Conservation (phyloP, 305 asterid genomes). For the Rubia occidens region DNA sequence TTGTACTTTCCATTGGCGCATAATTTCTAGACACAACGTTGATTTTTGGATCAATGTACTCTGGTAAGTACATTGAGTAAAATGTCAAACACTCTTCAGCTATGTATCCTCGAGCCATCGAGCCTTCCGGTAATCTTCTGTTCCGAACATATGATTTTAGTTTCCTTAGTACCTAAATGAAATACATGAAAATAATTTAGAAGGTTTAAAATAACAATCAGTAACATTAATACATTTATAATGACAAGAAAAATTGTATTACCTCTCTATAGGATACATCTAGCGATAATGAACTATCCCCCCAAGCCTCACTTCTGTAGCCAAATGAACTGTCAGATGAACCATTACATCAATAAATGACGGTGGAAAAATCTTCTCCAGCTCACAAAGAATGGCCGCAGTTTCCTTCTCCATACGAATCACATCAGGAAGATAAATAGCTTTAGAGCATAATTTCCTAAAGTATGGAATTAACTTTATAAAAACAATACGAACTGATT, state of each 20-base stretch:
- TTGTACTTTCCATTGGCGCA: background rate
- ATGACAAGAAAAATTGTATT: background rate
- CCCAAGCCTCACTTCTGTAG: background rate
- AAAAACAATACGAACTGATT: background rate
- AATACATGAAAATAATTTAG: no score
- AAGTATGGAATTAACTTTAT: background rate
- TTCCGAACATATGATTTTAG: background rate
- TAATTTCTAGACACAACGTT: background rate
- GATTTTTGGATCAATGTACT: background rate
- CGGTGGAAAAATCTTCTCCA: background rate
- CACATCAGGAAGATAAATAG: background rate
- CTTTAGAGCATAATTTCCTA: background rate
- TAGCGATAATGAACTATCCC: constrained; percentile 1
- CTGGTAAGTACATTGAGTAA: background rate
- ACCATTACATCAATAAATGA: background rate
- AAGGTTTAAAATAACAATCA: background rate
- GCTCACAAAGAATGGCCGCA: background rate
- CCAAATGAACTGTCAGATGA: background rate
- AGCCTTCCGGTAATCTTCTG: background rate
- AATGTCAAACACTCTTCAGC: background rate
- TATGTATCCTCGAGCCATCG: background rate
- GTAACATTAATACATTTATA: background rate
- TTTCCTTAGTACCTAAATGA: background rate
- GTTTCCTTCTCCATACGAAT: background rate
- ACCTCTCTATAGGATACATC: constrained; percentile 25